Evolutionary conservation across 2,329 filamentous ascomycete genomes (phyloP).

Genomic region (Fusarium miscanthi): DNA sequence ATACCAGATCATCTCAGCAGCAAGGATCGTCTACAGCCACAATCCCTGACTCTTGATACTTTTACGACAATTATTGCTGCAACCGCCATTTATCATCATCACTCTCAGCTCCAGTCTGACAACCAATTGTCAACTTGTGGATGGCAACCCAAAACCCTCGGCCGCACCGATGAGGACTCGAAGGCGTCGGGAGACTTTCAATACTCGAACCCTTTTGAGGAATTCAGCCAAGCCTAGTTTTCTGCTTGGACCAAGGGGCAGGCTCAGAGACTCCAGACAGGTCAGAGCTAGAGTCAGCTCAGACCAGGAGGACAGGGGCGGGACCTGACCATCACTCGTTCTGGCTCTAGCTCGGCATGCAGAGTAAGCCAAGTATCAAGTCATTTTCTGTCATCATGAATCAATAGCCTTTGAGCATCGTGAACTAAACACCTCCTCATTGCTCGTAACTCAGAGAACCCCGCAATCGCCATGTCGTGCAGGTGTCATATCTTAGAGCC

Average conservation of each 20-base stretch:
- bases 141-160: not conserved
- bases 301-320: not conserved
- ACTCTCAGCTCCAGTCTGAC: not conserved
- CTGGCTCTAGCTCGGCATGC: conserved; percentile 18
- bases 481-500: conserved; percentile 9
- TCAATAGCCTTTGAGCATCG: conserved; percentile 7
- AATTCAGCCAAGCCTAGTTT: conserved; percentile 30
- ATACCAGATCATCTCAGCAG: conserved; percentile 17
- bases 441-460: conserved; percentile 5
- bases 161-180: conserved; percentile 12
- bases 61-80: not conserved
- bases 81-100: not conserved
- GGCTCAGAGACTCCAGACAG: conserved; percentile 13
- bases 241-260: conserved; percentile 40
- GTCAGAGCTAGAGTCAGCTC: not conserved
- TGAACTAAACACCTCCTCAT: not conserved
- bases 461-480: conserved; percentile 32
- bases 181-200: conserved; percentile 31
- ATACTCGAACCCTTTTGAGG: conserved; percentile 27
- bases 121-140: not conserved
- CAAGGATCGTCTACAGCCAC: conserved; percentile 13
- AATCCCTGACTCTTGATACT: not conserved
- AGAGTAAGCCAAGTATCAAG: conserved; percentile 21
- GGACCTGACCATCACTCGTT: conserved; percentile 17
- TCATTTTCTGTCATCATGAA: conserved; percentile 32